Evolutionary conservation across 1,284 basidiomycete genomes (phyloP).

Genomic region (Austropuccinia psidii): DNA sequence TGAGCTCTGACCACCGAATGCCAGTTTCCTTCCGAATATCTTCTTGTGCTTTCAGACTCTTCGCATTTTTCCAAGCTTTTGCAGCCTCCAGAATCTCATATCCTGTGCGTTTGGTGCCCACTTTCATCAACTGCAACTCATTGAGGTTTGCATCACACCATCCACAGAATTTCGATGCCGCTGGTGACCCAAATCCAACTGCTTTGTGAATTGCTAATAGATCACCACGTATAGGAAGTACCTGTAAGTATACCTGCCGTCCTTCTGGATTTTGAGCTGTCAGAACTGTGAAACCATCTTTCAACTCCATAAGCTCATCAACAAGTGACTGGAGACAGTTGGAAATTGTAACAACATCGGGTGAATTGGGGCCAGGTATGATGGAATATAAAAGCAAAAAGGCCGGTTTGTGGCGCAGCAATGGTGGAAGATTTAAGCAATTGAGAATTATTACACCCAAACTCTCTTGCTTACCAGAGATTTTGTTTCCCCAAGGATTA

Average conservation of each 20-base stretch:
- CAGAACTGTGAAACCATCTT: background rate
- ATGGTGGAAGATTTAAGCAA: slow-evolving; percentile 18
- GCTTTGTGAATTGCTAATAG: slow-evolving; percentile 5
- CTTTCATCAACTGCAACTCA: no score
- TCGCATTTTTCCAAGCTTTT: background rate
- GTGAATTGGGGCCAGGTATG: slow-evolving; percentile 4
- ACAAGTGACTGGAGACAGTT: background rate
- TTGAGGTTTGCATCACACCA: background rate
- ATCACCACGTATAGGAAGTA: slow-evolving; percentile 1
- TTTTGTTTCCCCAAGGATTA: slow-evolving; percentile 23
- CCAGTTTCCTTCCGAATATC: background rate
- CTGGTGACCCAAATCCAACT: background rate
- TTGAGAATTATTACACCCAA: slow-evolving; percentile 1
- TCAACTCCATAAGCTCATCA: background rate
- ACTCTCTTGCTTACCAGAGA: background rate
- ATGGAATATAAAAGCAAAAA: background rate
- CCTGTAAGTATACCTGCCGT: background rate
- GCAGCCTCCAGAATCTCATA: background rate
- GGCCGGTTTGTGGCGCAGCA: background rate
- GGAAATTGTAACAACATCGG: background rate
- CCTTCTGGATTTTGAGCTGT: background rate
- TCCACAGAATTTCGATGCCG: background rate
- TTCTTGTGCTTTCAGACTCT: background rate
- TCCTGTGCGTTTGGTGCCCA: no score
- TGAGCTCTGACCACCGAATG: slow-evolving; percentile 14